Base-by-base conservation (phyloP, 2,329 filamentous ascomycete genomes). In the Tolypocladium ovalisporum region DNA sequence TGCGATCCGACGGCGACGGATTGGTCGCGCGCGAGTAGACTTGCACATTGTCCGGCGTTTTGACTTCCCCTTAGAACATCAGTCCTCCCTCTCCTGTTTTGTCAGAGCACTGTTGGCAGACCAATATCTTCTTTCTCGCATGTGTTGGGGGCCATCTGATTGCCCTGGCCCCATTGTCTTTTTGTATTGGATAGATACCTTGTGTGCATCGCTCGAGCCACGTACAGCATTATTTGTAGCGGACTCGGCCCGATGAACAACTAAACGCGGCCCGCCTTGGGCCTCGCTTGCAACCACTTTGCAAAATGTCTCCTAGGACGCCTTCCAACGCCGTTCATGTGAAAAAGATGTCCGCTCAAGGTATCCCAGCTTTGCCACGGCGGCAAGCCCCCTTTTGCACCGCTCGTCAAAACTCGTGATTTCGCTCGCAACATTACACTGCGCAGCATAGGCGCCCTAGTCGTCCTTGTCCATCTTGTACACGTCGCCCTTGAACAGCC, bases 401-500 rank as follows among this genome's bases (percentile, higher is more conserved):
- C 19, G 29, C 52, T 54, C 52, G 36, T 54, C 52, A 32, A 51
- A 54, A 32, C 36, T 54, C 52, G 36, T 56, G 32, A 39, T 39
- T 49, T 9, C 34, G 51, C 56, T 54, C 52, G 29, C 17, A 17
- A 32, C 44, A 12, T 49, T 29, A 32, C 44, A 32, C 5, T 32
- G 32, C 27, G 42, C 27, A 29, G 10, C 8, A 10, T 6, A 27
- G 19, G 42, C 42, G 22, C 47, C 19, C 24, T n/a, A 84, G 57
- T 85, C 82, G 58, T 85, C 82, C 73, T 82, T 83, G 60, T 83
- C 81, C 12, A 75, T 74, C 63, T 72, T 78, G 59, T 79, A 74
- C 57, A 85, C 79, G 63, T 85, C 82, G 27, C 81, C 78, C 47
- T 77, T 77, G 66, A 86, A 86, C 42, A 85, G 72, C 4, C 76